Evolutionary conservation across 495 filamentous ascomycete genomes (phyloP).

Genomic region (Daldinia bambusicola): DNA sequence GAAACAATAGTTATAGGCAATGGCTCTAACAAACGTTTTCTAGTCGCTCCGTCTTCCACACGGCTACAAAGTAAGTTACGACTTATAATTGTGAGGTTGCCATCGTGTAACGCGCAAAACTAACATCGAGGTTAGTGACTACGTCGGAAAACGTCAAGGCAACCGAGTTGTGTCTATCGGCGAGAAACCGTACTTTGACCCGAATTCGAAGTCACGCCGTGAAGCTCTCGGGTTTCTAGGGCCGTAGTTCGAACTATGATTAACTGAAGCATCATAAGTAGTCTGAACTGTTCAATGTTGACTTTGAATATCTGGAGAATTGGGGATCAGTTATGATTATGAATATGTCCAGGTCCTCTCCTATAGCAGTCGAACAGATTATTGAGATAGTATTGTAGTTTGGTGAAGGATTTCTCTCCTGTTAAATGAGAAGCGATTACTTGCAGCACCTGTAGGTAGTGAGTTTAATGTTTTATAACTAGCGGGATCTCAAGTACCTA

Average conservation of each 20-base stretch:
- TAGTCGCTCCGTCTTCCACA: slow-evolving; percentile 71
- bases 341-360: background rate
- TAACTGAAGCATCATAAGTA: background rate
- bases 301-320: background rate
- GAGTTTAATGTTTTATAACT: no score
- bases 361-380: no score
- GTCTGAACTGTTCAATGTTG: background rate
- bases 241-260: background rate
- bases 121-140: slow-evolving; percentile 55
- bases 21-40: slow-evolving; percentile 14
- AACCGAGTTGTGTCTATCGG: slow-evolving; percentile 72
- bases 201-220: slow-evolving; percentile 66
- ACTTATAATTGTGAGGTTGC: background rate
- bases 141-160: slow-evolving; percentile 65
- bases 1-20: background rate
- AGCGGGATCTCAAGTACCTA: no score
- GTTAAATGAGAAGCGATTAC: no score
- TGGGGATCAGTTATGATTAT: background rate
- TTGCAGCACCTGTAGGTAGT: no score
- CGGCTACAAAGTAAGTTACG: slow-evolving; percentile 60
- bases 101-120: background rate
- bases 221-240: slow-evolving; percentile 58
- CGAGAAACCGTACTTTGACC: slow-evolving; percentile 71
- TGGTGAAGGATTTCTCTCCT: no score
- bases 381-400: no score